Percentiles rank a stretch among this genome's conserved stretches.
phyloP scores from a whole-genome alignment of 106 monocot species.

The Platanthera zijinensis region DNA sequence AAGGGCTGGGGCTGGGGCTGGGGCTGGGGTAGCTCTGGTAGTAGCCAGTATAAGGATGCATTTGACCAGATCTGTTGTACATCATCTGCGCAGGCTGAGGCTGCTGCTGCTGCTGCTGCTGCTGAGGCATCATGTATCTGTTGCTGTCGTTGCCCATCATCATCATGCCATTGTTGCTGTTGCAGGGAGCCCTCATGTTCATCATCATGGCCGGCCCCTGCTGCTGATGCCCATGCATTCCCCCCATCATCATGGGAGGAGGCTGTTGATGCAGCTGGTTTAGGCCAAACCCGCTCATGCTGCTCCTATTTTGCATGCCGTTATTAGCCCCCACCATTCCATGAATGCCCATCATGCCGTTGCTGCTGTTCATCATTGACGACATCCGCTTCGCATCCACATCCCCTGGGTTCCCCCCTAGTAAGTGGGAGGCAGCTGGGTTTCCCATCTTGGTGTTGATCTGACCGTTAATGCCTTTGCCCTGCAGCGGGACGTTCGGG shows the following conservation, averaged over 20 bases:
- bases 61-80: conserved; percentile 59
- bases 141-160: not conserved
- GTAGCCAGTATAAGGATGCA: conserved; percentile 64
- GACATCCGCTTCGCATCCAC: conserved; percentile 8
- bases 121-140: conserved; percentile 23
- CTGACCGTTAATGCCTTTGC: not conserved
- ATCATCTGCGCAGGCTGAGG: conserved; percentile 57
- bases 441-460: conserved; percentile 20
- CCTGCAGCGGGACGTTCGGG: conserved; percentile 11
- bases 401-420: not conserved
- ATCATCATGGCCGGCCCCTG: conserved; percentile 37
- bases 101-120: conserved; percentile 16
- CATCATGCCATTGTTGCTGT: conserved; percentile 15
- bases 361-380: conserved; percentile 20
- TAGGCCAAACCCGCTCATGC: not conserved
- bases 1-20: conserved; percentile 24
- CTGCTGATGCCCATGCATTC: conserved; percentile 26
- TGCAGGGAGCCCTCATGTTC: conserved; percentile 27
- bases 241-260: conserved; percentile 43
- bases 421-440: conserved; percentile 12
- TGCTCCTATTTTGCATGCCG: conserved; percentile 1
- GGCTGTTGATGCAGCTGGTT: conserved; percentile 11
- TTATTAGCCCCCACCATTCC: not conserved
- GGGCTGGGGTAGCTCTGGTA: conserved; percentile 23
- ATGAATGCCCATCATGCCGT: conserved; percentile 31